Percentiles rank a stretch among this genome's conserved stretches.
phyloP scores from a whole-genome alignment of 2,329 filamentous ascomycete species.

The Ophiocordyceps camponoti-rufipedis region DNA sequence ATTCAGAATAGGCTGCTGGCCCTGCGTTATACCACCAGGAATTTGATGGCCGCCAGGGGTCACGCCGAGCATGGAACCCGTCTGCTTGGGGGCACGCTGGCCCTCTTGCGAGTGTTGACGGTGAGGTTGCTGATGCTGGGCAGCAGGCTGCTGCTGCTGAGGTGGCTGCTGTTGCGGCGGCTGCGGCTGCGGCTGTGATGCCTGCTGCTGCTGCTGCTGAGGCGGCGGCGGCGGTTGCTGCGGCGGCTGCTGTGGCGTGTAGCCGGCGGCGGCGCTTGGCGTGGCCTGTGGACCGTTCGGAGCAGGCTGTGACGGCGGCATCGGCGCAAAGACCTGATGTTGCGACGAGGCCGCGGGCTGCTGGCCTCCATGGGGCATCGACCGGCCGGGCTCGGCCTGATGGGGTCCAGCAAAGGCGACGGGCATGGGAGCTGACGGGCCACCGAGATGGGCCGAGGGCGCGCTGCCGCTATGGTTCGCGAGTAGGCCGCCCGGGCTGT shows the following conservation, averaged over 20 bases:
- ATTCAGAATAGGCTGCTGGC: constrained; percentile 29
- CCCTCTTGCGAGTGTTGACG: constrained; percentile 37
- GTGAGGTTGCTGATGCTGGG: constrained; percentile 19
- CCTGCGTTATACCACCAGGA: constrained; percentile 20
- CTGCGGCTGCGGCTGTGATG: neutral
- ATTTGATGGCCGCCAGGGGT: constrained; percentile 18
- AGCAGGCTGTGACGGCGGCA: constrained; percentile 30
- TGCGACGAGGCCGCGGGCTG: constrained; percentile 26
- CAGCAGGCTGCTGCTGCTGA: neutral
- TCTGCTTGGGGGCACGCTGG: constrained; percentile 27
- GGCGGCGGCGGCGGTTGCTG: neutral
- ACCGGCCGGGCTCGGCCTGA: constrained; percentile 31
- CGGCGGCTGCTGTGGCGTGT: neutral
- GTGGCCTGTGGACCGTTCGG: constrained; percentile 35
- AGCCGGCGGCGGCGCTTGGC: constrained; percentile 37
- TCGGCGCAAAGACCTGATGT: constrained; percentile 39
- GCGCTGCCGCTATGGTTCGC: constrained; percentile 48
- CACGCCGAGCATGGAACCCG: constrained; percentile 30
- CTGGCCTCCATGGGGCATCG: constrained; percentile 29
- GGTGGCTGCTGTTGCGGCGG: neutral
- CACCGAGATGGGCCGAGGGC: constrained; percentile 32
- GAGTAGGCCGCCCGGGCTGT: constrained; percentile 79
- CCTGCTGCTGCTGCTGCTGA: neutral
- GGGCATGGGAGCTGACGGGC: constrained; percentile 28
- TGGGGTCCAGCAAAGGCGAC: constrained; percentile 36